These are phyloP conservation scores for Pisolithus microcarpus DNA, from an alignment of 768 basidiomycete species.

Conservation along the genomic window DNA sequence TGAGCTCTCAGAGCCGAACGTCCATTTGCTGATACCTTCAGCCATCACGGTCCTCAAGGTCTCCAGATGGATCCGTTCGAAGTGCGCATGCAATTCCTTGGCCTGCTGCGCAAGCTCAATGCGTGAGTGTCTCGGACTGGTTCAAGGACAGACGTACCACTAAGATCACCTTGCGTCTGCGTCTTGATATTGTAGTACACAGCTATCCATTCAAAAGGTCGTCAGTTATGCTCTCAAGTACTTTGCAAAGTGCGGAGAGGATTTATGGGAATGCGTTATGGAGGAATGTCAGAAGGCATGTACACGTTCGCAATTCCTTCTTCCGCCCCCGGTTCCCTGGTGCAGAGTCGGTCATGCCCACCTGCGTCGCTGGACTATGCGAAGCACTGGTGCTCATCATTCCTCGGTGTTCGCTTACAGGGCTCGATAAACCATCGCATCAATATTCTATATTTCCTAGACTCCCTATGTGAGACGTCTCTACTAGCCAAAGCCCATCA, in stretches of 20 bases:
- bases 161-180: neutral
- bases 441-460: slow-evolving; percentile 87
- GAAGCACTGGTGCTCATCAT: neutral
- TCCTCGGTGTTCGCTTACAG: slow-evolving; percentile 28
- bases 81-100: slow-evolving; percentile 68
- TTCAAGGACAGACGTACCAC: neutral
- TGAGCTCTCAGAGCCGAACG: too few species aligned
- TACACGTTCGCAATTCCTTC: neutral
- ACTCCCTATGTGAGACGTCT: slow-evolving; percentile 77
- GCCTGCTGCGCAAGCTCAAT: slow-evolving; percentile 53
- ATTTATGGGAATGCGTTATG: slow-evolving; percentile 88
- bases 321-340: neutral
- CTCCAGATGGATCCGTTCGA: slow-evolving; percentile 56
- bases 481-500: slow-evolving; percentile 56
- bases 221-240: slow-evolving; percentile 82
- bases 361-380: too few species aligned
- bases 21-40: too few species aligned
- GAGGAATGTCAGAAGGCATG: slow-evolving; percentile 85
- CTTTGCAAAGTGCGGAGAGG: slow-evolving; percentile 79
- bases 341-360: neutral
- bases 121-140: slow-evolving; percentile 37
- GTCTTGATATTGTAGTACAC: slow-evolving; percentile 46
- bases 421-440: slow-evolving; percentile 88
- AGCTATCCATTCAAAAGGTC: slow-evolving; percentile 83
- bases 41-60: too few species aligned